Conservation (phyloP, 495 filamentous ascomycete genomes). For the Lentithecium fluviatile region DNA sequence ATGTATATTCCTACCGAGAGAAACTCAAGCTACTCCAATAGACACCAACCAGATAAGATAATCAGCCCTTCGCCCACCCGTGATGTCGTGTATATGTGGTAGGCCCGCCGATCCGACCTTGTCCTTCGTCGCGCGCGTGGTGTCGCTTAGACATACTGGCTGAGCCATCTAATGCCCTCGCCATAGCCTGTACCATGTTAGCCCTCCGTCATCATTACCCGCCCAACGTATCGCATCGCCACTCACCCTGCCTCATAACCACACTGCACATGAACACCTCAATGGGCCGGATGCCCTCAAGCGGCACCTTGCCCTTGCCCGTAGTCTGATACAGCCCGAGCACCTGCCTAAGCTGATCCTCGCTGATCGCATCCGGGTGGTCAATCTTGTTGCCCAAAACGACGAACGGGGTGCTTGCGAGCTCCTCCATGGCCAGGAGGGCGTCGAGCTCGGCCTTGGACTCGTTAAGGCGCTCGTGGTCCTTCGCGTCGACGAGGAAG, state of each 20-base stretch:
- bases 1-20: neutral
- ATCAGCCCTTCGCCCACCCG: no score
- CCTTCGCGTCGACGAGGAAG: constrained; percentile 96
- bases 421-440: constrained; percentile 38
- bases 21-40: no score
- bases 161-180: constrained; percentile 76
- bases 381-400: constrained; percentile 99
- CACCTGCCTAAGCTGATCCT: constrained; percentile 89
- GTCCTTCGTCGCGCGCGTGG: no score
- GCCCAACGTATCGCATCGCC: neutral
- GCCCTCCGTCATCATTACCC: neutral
- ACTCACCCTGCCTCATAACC: constrained; percentile 90
- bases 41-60: no score
- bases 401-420: constrained; percentile 85
- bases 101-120: no score
- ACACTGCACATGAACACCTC: constrained; percentile 99
- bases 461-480: constrained; percentile 88
- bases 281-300: constrained; percentile 92
- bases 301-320: constrained; percentile 93
- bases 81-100: no score
- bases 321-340: constrained; percentile 94
- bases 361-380: constrained; percentile 88
- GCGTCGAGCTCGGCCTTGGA: constrained; percentile 96
- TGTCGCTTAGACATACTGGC: constrained; percentile 65
- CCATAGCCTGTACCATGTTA: constrained; percentile 56